Evolutionary conservation across 495 filamentous ascomycete genomes (phyloP).

Genomic region (Penicillium atrosanguineum): DNA sequence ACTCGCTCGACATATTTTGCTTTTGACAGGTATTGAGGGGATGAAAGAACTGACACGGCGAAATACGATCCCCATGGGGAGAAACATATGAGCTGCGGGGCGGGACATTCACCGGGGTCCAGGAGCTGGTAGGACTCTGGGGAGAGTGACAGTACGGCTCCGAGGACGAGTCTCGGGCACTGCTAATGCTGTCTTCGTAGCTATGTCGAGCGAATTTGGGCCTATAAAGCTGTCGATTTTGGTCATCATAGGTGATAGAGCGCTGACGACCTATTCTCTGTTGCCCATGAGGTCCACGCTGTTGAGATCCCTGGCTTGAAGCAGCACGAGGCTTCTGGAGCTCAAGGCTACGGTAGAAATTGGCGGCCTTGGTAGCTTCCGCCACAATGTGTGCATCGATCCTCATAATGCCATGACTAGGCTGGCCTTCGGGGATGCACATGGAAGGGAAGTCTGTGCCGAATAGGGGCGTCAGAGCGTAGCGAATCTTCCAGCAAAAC

Average conservation of each 20-base stretch:
- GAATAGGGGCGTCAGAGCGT: constrained; percentile 83
- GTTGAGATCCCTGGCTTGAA: not conserved
- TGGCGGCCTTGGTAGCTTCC: constrained; percentile 52
- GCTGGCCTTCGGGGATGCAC: constrained; percentile 62
- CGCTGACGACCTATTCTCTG: not conserved
- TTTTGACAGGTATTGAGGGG: not conserved
- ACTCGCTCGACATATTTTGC: not conserved
- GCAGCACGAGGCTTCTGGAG: constrained; percentile 8
- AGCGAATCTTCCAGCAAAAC: constrained; percentile 83
- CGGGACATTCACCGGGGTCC: constrained; percentile 36
- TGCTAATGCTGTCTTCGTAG: constrained; percentile 22
- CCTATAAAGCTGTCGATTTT: not conserved
- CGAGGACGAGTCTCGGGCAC: constrained; percentile 25
- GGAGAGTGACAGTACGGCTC: constrained; percentile 34
- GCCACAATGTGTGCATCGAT: constrained; percentile 62
- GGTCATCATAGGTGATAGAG: constrained; percentile 11
- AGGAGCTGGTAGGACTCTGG: constrained; percentile 24
- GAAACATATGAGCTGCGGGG: constrained; percentile 21
- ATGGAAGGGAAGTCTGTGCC: constrained; percentile 70
- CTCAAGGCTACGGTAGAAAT: constrained; percentile 41
- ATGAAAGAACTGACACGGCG: constrained; percentile 12
- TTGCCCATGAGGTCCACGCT: no score
- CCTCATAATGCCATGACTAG: constrained; percentile 61
- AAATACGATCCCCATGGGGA: constrained; percentile 1
- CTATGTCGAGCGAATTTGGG: constrained; percentile 13